These are phyloP conservation scores for Crepidotus variabilis DNA, from an alignment of 768 basidiomycete genomes.

Conservation along the genomic window DNA sequence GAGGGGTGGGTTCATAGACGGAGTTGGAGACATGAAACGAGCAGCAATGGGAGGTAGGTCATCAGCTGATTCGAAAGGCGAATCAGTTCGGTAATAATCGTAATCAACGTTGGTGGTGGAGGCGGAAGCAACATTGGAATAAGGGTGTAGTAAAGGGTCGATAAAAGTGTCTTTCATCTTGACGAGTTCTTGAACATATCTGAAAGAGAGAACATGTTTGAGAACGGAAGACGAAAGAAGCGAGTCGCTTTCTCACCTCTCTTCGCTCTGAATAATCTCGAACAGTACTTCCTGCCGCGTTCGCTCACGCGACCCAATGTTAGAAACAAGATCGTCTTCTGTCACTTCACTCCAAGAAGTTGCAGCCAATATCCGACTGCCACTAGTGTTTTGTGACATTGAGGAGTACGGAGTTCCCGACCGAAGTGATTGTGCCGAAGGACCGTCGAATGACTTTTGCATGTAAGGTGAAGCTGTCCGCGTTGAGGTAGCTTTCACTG, in stretches of 20 bases:
- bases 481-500: conserved; percentile 52
- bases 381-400: conserved; percentile 59
- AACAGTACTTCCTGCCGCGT: conserved; percentile 95
- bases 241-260: conserved; percentile 53
- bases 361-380: conserved; percentile 72
- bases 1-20: conserved; percentile 29
- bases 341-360: conserved; percentile 92
- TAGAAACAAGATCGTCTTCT: conserved; percentile 89
- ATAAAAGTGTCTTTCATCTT: conserved; percentile 95
- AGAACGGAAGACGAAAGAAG: background rate
- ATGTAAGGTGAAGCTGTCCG: conserved; percentile 63
- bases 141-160: conserved; percentile 85
- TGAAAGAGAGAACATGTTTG: conserved; percentile 24
- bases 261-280: conserved; percentile 95
- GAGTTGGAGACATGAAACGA: conserved; percentile 82
- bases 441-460: conserved; percentile 42
- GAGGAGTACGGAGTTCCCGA: conserved; percentile 82
- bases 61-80: conserved; percentile 69
- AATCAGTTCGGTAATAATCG: conserved; percentile 68
- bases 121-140: conserved; percentile 44
- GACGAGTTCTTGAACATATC: conserved; percentile 88
- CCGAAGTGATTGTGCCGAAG: conserved; percentile 65
- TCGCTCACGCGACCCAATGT: conserved; percentile 89
- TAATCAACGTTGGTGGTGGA: conserved; percentile 61
- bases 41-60: conserved; percentile 85